These are phyloP conservation scores for Cinnamomum chago DNA, from an alignment of 164 flowering plant species.

Conservation along the genomic window DNA sequence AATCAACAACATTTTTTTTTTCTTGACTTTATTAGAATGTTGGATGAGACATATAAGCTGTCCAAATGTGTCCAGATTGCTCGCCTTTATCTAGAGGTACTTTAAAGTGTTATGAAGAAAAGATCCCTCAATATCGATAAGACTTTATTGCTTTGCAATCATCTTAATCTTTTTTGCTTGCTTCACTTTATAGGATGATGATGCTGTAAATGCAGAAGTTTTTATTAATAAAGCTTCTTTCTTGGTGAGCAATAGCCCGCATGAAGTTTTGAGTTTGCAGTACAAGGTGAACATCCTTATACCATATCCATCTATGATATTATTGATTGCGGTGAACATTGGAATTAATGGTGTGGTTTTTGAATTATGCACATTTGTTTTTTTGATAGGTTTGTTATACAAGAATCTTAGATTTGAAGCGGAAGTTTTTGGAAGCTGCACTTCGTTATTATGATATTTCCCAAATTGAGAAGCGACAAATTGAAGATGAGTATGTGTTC, in stretches of 20 bases:
- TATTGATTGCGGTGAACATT: not conserved
- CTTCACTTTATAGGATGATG: slow-evolving; percentile 76
- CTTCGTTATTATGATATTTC: slow-evolving; percentile 93
- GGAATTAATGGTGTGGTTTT: not conserved
- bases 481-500: slow-evolving; percentile 86
- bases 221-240: slow-evolving; percentile 95
- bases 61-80: slow-evolving; percentile 98
- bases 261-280: slow-evolving; percentile 84
- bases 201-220: slow-evolving; percentile 95
- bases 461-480: slow-evolving; percentile 90
- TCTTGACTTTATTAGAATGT: slow-evolving; percentile 44
- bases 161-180: slow-evolving; percentile 1
- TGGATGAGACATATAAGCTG: slow-evolving; percentile 82
- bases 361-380: not conserved
- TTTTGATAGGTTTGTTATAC: slow-evolving; percentile 83
- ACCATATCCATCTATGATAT: not conserved
- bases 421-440: slow-evolving; percentile 99
- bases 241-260: slow-evolving; percentile 85
- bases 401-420: slow-evolving; percentile 85
- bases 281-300: slow-evolving; percentile 60
- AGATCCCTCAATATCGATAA: not conserved
- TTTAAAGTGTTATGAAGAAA: not conserved
- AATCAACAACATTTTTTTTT: not conserved
- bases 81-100: slow-evolving; percentile 94
- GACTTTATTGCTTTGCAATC: not conserved